phyloP scores from a whole-genome alignment of 202 grass and related monocot species.

The Elaeis oleifera region DNA sequence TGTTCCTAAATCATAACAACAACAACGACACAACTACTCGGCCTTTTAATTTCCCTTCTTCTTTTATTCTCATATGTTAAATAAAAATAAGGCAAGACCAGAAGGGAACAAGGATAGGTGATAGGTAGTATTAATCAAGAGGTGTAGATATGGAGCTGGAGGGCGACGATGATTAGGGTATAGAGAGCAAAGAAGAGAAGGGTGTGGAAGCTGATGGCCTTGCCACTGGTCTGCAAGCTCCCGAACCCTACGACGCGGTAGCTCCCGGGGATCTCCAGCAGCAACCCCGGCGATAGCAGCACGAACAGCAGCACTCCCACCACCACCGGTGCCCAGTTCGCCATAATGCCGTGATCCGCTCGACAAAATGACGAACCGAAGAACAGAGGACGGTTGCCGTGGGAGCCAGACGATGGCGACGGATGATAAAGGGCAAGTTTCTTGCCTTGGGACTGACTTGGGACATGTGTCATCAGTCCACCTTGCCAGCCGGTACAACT shows the following conservation, averaged over 20 bases:
- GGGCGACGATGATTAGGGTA: conserved; percentile 14
- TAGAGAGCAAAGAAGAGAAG: conserved; percentile 12
- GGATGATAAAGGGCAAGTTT: no score
- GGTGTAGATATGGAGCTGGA: conserved; percentile 11
- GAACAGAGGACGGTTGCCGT: no score
- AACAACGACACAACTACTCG: no score
- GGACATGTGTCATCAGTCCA: no score
- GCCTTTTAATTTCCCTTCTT: no score
- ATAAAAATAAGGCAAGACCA: neutral
- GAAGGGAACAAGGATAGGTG: neutral
- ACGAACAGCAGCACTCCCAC: conserved; percentile 12
- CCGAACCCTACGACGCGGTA: neutral
- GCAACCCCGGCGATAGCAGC: conserved; percentile 10
- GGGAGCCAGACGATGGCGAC: no score
- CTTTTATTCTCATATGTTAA: no score
- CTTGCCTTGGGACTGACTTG: no score
- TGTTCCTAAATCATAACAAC: no score
- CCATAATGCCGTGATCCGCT: neutral
- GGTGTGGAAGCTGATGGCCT: conserved; percentile 7
- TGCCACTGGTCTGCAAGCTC: conserved; percentile 9
- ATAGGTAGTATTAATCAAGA: neutral
- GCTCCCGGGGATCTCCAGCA: conserved; percentile 8
- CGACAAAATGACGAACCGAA: no score
- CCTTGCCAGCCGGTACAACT: no score
- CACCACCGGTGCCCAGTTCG: conserved; percentile 10